These are phyloP conservation scores for Trichophyton mentagrophytes DNA, from an alignment of 2,329 filamentous ascomycete genomes.

Conservation along the genomic window DNA sequence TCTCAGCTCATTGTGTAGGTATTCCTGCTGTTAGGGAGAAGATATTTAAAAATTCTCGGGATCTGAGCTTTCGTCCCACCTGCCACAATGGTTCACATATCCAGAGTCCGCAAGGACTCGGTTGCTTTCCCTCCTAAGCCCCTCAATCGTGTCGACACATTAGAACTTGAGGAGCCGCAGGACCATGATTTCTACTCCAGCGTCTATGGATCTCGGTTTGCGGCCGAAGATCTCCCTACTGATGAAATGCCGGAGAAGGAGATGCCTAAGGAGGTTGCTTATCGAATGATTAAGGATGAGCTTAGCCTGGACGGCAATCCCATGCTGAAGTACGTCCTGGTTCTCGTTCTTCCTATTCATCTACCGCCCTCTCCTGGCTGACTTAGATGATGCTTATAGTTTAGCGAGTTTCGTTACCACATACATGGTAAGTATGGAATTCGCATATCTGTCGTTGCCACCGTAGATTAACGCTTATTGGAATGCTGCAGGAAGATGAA, in stretches of 20 bases:
- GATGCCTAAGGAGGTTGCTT: constrained; percentile 89
- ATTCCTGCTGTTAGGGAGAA: not conserved
- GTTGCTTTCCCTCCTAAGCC: constrained; percentile 25
- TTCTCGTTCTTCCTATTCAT: not conserved
- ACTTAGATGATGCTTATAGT: constrained; percentile 32
- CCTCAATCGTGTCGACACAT: constrained; percentile 34
- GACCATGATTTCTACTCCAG: constrained; percentile 52
- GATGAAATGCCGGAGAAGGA: constrained; percentile 78
- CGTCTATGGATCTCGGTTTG: constrained; percentile 80
- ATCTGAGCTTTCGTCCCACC: not conserved
- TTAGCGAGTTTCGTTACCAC: constrained; percentile 89
- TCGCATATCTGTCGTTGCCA: not conserved
- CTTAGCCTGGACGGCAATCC: constrained; percentile 83
- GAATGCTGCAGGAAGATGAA: constrained; percentile 60
- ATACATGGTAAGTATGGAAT: constrained; percentile 59
- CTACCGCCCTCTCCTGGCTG: not conserved
- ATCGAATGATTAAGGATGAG: constrained; percentile 93
- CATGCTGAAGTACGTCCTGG: constrained; percentile 47
- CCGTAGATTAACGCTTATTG: not conserved
- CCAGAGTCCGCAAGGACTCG: constrained; percentile 26
- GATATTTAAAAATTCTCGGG: not conserved
- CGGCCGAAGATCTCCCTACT: constrained; percentile 64
- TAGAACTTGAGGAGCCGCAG: constrained; percentile 34
- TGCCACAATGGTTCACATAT: constrained; percentile 30
- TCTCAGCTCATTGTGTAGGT: not conserved